Evolutionary conservation across 169 alveolate genomes (phyloP), one percentile per base, ranked within the genome.

Genomic region (Plasmodium knowlesi): DNA sequence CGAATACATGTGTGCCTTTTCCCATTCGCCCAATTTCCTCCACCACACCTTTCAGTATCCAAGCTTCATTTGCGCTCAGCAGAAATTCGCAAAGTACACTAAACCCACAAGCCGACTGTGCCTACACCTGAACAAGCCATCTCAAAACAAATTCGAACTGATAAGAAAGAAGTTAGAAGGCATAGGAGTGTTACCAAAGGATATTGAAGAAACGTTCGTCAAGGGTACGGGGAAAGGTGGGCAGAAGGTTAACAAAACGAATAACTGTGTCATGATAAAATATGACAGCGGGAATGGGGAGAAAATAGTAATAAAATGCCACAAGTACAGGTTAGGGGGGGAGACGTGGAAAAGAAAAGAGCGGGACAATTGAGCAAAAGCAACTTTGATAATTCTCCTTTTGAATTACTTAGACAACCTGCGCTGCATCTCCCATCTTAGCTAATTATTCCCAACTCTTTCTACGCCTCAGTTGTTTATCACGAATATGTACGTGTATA

Each of bases 211-310:
- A 90, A 32, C 92, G 34, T 96, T 93, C 92, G 91, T 97, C 57
- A 96, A 93, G 82, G 99, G 98, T 9, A 93, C 96, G 37, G 99
- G 99, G 22, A 97, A 97, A 28, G 99, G 99, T 8, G 99, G 99
- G 16, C 98, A 98, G 92, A 97, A 97, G 94, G 97, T 97, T 41
- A 98, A 98, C 92, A 98, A 98, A 93, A 95, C 98, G 1, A 96
- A 92, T 83, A 97, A 95, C 90, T 97, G 98, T 94, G 98, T 96
- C 30, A 95, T 97, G 88, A 86, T 98, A 53, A 96, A 39, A 76
- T 96, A 53, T 85, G 93, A 90, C 92, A 73, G 74, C 72, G 67
- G 73, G 19, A 81, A 83, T 76, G 96, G 95, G 32, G 89, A 80
- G 14, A 95, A 95, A 57, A 82, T 95, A n/a, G 81, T 93, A 43